Evolutionary conservation across 1,284 basidiomycete species (phyloP).

Genomic region (Uromyces viciae-fabae): DNA sequence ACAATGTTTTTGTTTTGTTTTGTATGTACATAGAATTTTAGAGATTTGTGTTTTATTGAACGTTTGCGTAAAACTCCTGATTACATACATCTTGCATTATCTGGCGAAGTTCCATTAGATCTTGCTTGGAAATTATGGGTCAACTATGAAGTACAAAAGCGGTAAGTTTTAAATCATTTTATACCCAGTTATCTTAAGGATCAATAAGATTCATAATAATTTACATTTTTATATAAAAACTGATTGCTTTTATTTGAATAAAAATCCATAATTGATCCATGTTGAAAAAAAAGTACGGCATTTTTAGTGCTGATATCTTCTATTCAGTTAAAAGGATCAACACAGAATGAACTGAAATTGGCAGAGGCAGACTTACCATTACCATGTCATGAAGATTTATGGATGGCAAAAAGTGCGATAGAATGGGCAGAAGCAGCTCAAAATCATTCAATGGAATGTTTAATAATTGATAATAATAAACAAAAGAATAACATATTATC

Average conservation of each 20-base stretch:
- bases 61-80: constrained; percentile 20
- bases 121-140: constrained; percentile 34
- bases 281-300: constrained; percentile 5
- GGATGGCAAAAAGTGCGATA: constrained; percentile 14
- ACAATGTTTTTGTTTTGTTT: neutral
- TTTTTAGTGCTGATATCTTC: constrained; percentile 38
- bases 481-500: too few species aligned
- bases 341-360: neutral
- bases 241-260: too few species aligned
- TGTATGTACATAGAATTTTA: constrained; percentile 31
- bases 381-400: constrained; percentile 40
- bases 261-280: neutral
- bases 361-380: constrained; percentile 19
- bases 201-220: neutral
- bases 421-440: constrained; percentile 14
- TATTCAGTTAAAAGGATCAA: neutral
- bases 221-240: too few species aligned
- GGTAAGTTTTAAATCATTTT: neutral
- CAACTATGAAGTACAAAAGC: constrained; percentile 36
- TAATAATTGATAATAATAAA: too few species aligned
- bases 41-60: constrained; percentile 2
- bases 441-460: neutral
- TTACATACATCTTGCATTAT: constrained; percentile 35
- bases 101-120: constrained; percentile 27
- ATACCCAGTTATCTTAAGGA: neutral